Evolutionary conservation across 2,329 filamentous ascomycete genomes (phyloP), one percentile per base, ranked within the genome.

Genomic region (Phaeophleospora eucalypticola): DNA sequence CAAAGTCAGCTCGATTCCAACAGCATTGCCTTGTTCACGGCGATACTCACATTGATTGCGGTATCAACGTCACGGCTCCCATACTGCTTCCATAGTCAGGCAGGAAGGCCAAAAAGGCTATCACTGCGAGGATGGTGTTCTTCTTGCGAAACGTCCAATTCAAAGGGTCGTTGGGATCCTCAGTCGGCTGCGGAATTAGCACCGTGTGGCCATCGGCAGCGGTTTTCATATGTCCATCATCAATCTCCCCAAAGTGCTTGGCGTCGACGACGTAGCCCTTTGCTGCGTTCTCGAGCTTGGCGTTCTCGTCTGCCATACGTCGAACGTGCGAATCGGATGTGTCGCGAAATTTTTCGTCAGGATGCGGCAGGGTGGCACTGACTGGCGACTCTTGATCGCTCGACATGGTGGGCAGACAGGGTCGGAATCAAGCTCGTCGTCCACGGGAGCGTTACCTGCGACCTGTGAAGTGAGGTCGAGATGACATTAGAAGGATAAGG

Each of bases 81-180:
- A 66, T 68, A 1, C 65, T 69, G 48, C 63, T 66, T n/a, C 66
- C 67, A 63, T 69, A 72, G 51, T 73, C 71, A 1, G 69, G 65
- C 2, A 72, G 52, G 39, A 72, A 67, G 3, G 43, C 43, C 8
- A 39, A 18, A 3, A 44, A 36, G 15, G 46, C 16, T 10, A 73
- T 65, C 27, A 71, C 62, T 40, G 68, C 57, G 6, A 74, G 58
- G 4, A 60, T 51, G 15, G 66, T 46, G 52, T 71, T 66, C 48
- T 72, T 72, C 52, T 69, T 70, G 56, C 38, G 19, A 19, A 24
- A 33, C 47, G 61, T 46, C 56, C 57, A 58, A 40, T 58, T 58
- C 3, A 58, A 43, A 14, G 57, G 57, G 21, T 60, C 57, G 21
- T 53, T 49, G 4, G 54, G 49, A 12, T 52, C 47, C 21, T 46